Conservation (phyloP, 257 asterid species). For the Gentiana straminea region DNA sequence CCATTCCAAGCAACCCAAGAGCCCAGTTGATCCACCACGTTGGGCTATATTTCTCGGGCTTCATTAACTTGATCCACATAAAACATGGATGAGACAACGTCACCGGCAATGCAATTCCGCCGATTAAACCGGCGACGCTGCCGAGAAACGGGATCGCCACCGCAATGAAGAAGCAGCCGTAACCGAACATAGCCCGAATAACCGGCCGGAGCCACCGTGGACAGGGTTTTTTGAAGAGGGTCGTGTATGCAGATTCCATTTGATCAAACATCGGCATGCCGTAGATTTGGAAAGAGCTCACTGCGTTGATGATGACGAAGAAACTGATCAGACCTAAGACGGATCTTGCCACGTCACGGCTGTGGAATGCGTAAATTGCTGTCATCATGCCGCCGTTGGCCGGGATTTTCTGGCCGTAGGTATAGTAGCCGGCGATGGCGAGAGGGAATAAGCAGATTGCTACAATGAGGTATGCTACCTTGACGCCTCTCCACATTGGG, state of each 20-base stretch:
- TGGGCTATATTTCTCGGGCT: conserved; percentile 39
- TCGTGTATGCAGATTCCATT: conserved; percentile 58
- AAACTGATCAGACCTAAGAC: conserved; percentile 39
- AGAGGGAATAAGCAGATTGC: conserved; percentile 81
- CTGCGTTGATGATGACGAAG: conserved; percentile 51
- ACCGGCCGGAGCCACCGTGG: conserved; percentile 75
- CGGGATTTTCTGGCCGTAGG: conserved; percentile 79
- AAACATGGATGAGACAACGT: conserved; percentile 73
- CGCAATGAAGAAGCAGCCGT: conserved; percentile 49
- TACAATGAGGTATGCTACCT: conserved; percentile 44
- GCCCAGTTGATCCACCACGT: conserved; percentile 71
- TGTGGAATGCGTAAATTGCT: conserved; percentile 48
- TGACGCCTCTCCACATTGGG: conserved; percentile 95
- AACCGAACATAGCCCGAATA: conserved; percentile 49
- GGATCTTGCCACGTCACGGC: conserved; percentile 35
- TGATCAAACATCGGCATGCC: conserved; percentile 80
- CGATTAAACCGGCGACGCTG: conserved; percentile 68
- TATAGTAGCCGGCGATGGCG: conserved; percentile 81
- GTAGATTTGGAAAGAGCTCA: conserved; percentile 76
- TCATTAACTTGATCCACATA: conserved; percentile 83
- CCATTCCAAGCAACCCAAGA: conserved; percentile 58
- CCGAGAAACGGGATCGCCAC: conserved; percentile 77
- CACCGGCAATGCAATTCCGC: conserved; percentile 70
- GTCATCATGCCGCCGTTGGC: conserved; percentile 61
- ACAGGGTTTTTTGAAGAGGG: conserved; percentile 49